Evolutionary conservation across 495 filamentous ascomycete genomes (phyloP), one percentile per base, ranked within the genome.

Genomic region (Articulospora tetracladia): DNA sequence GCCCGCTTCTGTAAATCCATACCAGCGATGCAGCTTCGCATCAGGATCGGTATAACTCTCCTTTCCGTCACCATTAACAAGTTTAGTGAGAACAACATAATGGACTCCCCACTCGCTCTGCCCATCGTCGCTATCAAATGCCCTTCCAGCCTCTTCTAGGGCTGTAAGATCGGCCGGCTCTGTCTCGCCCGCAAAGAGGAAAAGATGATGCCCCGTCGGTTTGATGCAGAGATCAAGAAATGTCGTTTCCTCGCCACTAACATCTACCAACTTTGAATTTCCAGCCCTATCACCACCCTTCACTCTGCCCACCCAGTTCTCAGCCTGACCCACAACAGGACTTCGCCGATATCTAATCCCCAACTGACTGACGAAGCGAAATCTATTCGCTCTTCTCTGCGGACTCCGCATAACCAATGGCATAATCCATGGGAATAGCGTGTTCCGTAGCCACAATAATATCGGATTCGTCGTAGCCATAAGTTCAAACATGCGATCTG

Each of bases 281-380:
- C 65, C 58, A 11, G 69, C 58, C 19, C 74, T 58, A 50, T 76
- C 72, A 2, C 74, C 76, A 12, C 72, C 72, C 27, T 55, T 55
- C 12, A 72, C 30, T 26, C 32, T 51, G n/a, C 71, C 71, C 2
- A 48, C 47, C 48, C 64, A 73, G 22, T 51, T 64, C 2, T n/a
- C 7, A 1, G 66, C 68, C 7, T 68, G 67, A 1, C 67, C 70
- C 1, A 76, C 73, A 27, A 73, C 58, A 13, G 63, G 58, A 22
- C 70, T 70, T 11, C 64, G 56, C 20, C 71, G 70, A 58, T 79
- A 79, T 11, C 44, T 66, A 27, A 77, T 68, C 3, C 68, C 72
- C 27, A 79, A 66, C 60, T 74, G 64, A 2, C 72, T 72, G 22
- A 78, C 65, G 55, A 75, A 76, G 15, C 56, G 53, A 50, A 72